Conservation (phyloP, 2,329 filamentous ascomycete genomes). For the Exophiala mesophila region DNA sequence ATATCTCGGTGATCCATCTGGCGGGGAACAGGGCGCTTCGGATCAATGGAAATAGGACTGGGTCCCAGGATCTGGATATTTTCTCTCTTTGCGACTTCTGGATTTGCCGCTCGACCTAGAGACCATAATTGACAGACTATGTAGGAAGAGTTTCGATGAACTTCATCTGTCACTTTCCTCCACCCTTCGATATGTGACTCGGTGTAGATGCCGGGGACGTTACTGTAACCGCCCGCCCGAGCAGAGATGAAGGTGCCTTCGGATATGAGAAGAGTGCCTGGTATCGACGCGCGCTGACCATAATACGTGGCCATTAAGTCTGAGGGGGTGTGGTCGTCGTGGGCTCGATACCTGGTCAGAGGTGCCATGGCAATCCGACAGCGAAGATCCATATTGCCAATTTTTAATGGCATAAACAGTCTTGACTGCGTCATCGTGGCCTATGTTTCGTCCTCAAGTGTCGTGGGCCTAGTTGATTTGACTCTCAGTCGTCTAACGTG, state of each 20-base stretch:
- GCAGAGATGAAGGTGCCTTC: conserved; percentile 26
- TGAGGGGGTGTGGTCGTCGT: conserved; percentile 37
- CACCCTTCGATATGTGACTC: conserved; percentile 43
- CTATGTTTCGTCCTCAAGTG: too few species aligned
- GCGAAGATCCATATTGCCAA: conserved; percentile 42
- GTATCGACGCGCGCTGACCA: conserved; percentile 33
- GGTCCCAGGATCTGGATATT: conserved; percentile 2
- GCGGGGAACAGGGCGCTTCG: conserved; percentile 43
- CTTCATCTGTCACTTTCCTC: conserved; percentile 47
- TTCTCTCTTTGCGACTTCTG: conserved; percentile 19
- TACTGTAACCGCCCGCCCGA: background rate
- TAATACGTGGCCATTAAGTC: conserved; percentile 38
- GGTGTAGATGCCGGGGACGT: conserved; percentile 15
- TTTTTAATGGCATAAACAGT: conserved; percentile 41
- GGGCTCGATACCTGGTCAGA: conserved; percentile 51
- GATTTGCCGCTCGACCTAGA: conserved; percentile 44
- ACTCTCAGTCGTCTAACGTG: too few species aligned
- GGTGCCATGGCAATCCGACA: conserved; percentile 51
- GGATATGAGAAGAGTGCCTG: conserved; percentile 36
- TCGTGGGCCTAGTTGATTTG: background rate
- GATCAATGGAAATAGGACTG: background rate
- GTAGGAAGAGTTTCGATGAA: conserved; percentile 47
- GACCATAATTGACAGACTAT: conserved; percentile 41
- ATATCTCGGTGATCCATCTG: conserved; percentile 40
- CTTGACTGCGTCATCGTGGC: conserved; percentile 1